Evolutionary conservation across 2,329 filamentous ascomycete species (phyloP).

Genomic region (Blastomyces silverae): DNA sequence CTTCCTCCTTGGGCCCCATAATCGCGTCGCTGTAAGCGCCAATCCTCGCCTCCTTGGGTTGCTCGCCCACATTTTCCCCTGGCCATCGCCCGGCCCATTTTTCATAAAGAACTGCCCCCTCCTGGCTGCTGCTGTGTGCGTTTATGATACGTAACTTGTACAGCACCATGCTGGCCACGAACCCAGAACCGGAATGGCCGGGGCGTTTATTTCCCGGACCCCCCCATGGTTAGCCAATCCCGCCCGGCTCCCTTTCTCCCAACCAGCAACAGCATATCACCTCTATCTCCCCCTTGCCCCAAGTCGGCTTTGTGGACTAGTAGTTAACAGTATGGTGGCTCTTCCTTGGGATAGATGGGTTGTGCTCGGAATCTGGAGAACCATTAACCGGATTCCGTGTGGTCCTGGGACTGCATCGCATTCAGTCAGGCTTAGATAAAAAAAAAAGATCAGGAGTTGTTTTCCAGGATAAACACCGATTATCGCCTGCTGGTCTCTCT

Average conservation of each 20-base stretch:
- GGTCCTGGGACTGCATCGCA: background rate
- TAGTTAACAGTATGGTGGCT: background rate
- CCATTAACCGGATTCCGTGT: background rate
- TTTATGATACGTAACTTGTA: constrained; percentile 11
- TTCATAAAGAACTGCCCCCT: constrained; percentile 9
- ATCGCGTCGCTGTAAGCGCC: constrained; percentile 10
- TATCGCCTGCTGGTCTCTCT: background rate
- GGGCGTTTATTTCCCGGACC: constrained; percentile 4
- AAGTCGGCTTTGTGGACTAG: background rate
- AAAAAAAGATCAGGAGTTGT: background rate
- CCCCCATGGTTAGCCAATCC: background rate
- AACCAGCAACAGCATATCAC: background rate
- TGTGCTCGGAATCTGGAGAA: background rate
- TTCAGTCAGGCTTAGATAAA: no score
- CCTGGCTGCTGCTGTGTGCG: background rate
- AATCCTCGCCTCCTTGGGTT: background rate
- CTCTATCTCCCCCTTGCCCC: background rate
- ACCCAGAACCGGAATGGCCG: background rate
- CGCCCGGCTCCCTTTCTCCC: background rate
- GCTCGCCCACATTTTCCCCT: background rate
- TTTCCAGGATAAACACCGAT: background rate
- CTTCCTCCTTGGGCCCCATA: background rate
- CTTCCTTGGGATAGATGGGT: background rate
- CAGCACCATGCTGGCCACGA: background rate
- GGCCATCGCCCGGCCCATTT: background rate